Conservation (phyloP, 2,329 filamentous ascomycete species). For the Coniella vitis region DNA sequence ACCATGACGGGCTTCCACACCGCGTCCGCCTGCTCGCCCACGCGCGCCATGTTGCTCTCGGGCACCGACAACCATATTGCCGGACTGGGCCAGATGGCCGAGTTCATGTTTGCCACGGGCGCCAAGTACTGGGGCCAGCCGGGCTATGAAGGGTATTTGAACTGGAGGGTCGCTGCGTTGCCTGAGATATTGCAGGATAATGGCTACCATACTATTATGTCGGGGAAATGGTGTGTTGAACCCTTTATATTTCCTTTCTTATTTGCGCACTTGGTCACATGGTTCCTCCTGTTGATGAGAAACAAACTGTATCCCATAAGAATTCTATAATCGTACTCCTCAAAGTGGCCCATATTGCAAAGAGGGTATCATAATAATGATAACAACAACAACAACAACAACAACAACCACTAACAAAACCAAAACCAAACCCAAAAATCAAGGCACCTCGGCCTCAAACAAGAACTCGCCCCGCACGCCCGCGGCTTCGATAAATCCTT, state of each 20-base stretch:
- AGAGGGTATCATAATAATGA: too few species aligned
- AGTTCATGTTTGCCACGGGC: slow-evolving; percentile 30
- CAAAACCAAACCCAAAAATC: background rate
- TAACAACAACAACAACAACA: too few species aligned
- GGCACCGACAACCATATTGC: slow-evolving; percentile 51
- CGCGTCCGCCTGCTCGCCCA: slow-evolving; percentile 52
- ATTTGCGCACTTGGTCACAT: too few species aligned
- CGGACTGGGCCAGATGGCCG: slow-evolving; percentile 47
- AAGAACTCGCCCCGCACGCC: slow-evolving; percentile 46
- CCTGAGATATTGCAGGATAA: slow-evolving; percentile 24
- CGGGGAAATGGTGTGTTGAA: slow-evolving; percentile 20
- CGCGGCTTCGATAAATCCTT: slow-evolving; percentile 56
- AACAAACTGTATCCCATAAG: too few species aligned
- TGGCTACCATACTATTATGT: slow-evolving; percentile 26
- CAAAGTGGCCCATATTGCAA: too few species aligned
- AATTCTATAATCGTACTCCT: too few species aligned
- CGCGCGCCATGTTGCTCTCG: slow-evolving; percentile 52
- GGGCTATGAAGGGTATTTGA: slow-evolving; percentile 27
- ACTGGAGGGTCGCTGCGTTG: slow-evolving; percentile 23
- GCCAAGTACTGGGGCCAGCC: slow-evolving; percentile 15
- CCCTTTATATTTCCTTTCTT: background rate
- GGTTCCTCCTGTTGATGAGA: too few species aligned
- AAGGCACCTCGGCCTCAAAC: slow-evolving; percentile 41
- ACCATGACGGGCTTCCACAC: slow-evolving; percentile 53
- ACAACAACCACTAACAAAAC: too few species aligned